Conservation (phyloP, 176 grass and related monocot species). For the Secale cereale region DNA sequence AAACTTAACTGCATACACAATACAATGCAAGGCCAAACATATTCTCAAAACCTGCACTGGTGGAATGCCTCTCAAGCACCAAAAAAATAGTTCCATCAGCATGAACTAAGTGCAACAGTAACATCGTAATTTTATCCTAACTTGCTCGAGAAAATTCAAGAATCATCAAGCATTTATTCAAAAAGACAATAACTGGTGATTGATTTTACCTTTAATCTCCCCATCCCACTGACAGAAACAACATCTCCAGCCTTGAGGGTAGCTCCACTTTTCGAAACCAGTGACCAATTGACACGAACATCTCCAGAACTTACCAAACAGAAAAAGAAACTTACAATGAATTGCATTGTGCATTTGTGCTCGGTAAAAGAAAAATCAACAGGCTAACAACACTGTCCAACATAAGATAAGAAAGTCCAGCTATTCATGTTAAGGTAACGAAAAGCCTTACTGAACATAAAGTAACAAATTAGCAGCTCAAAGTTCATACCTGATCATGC, state of each 20-base stretch:
- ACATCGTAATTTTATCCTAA: conserved; percentile 14
- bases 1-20: conserved; percentile 5
- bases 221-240: conserved; percentile 84
- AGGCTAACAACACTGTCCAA: neutral
- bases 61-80: neutral
- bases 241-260: conserved; percentile 79
- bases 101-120: neutral
- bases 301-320: conserved; percentile 65
- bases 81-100: neutral
- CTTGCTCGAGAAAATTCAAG: neutral
- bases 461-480: neutral
- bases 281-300: conserved; percentile 85
- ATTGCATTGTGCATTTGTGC: neutral
- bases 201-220: conserved; percentile 80
- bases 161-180: neutral
- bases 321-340: conserved; percentile 14
- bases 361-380: neutral
- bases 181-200: neutral
- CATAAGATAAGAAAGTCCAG: conserved; percentile 8
- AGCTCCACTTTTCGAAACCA: conserved; percentile 75
- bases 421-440: conserved; percentile 15
- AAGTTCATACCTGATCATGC: conserved; percentile 65
- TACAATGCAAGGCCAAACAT: neutral
- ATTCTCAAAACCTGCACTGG: neutral
- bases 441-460: neutral